Evolutionary conservation across 129 eudicot genomes (phyloP).

Genomic region (Helianthus tuberosus): DNA sequence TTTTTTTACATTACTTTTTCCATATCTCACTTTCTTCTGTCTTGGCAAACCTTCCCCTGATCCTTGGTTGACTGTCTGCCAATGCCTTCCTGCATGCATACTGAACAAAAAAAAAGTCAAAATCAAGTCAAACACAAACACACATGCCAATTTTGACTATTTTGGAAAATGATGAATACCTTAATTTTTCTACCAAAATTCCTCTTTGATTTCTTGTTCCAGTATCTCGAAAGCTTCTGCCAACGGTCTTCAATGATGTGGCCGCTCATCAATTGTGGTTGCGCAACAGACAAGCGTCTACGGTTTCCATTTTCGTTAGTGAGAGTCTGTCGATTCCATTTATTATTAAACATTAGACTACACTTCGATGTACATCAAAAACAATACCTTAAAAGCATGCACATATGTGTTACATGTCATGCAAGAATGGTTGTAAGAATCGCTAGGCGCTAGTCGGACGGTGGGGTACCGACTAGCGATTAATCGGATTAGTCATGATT

Average conservation of each 20-base stretch:
- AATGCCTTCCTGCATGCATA: conserved; percentile 50
- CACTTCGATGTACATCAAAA: too few relatives aligned
- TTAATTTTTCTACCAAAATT: conserved; percentile 92
- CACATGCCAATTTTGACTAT: background rate
- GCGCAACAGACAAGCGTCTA: conserved; percentile 18
- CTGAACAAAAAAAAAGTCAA: conserved; percentile 27
- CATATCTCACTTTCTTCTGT: conserved; percentile 29
- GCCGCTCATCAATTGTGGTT: conserved; percentile 24
- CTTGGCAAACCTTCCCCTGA: conserved; percentile 50
- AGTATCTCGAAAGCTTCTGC: conserved; percentile 92
- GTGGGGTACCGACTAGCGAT: too few relatives aligned
- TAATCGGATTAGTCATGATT: too few relatives aligned
- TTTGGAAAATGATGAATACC: conserved; percentile 37
- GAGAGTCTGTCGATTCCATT: conserved; percentile 35
- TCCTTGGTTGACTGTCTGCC: conserved; percentile 48
- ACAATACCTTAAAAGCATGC: too few relatives aligned
- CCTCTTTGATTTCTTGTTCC: conserved; percentile 82
- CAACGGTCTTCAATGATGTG: conserved; percentile 51
- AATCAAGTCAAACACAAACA: background rate
- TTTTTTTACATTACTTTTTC: conserved; percentile 31
- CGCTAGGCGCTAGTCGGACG: too few relatives aligned
- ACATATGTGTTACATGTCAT: too few relatives aligned
- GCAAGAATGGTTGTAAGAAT: too few relatives aligned
- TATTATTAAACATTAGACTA: background rate
- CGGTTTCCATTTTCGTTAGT: conserved; percentile 18